Evolutionary conservation across 305 asterid genomes (phyloP), one percentile per base, ranked within the genome.

Genomic region (Solanum chacoense): DNA sequence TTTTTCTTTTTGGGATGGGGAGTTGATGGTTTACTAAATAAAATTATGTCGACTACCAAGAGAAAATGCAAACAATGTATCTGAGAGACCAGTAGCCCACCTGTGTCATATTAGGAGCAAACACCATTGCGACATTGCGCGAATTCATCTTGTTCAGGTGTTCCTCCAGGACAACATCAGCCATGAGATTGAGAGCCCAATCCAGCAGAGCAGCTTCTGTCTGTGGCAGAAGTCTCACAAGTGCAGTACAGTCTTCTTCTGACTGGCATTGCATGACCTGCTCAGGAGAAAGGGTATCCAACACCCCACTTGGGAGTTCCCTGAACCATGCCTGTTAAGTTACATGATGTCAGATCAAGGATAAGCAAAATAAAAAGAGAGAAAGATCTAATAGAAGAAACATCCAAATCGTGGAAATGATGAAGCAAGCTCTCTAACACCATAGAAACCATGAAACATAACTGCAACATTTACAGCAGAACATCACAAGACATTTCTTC

Each of bases 21-120:
- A 29, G 24, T 24, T 13, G 22, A 80, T 26, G 36, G 8, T 80
- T 80, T 81, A 81, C 38, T 45, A 29, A 45, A 50, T 10, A 45
- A 81, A 42, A 2, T 42, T 81, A 42, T 16, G 29, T 29, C 9
- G 18, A 31, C 11, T 81, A 81, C 71, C 86, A 42, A 81, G 86
- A 45, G 40, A 29, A 45, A 45, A 45, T 83, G 12, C 87, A 18
- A 59, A 84, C 45, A 22, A 11, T 55, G 74, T 22, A 38, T 84
- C 86, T 59, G 72, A 85, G 28, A 55, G 81, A 69, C 65, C 37
- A 84, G 20, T 50, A 45, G 72, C 72, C 40, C 37, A 94, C 99
- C 98, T 97, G 98, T 12, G 99, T 97, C 99, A 97, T 96, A 91
- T 97, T 97, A 13, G 99, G 99, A 26, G 99, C 99, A 91, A 97